phyloP scores from a whole-genome alignment of 108 stramenopile species.

The Nitzschia inconspicua region DNA sequence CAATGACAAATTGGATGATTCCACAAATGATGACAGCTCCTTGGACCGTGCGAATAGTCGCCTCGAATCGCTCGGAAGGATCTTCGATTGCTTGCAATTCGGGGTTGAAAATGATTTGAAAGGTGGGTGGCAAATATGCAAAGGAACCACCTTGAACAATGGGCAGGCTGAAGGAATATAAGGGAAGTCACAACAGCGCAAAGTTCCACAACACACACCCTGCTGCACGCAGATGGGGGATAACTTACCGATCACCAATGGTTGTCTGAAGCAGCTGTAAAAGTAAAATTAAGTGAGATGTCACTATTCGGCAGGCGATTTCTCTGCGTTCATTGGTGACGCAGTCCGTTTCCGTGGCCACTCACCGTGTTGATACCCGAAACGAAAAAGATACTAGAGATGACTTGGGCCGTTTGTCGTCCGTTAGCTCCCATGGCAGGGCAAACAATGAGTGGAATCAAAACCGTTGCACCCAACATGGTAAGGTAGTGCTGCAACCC shows the following conservation, averaged over 20 bases:
- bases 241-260: constrained; percentile 30
- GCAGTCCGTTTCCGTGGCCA: too few relatives aligned
- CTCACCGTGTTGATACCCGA: constrained; percentile 27
- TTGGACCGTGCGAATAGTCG: constrained; percentile 29
- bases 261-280: constrained; percentile 27
- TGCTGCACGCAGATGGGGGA: too few relatives aligned
- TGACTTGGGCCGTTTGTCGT: constrained; percentile 32
- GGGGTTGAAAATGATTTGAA: constrained; percentile 25
- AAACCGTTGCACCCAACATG: constrained; percentile 26
- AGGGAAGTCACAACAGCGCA: background rate
- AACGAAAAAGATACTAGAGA: constrained; percentile 23
- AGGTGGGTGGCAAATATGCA: constrained; percentile 21
- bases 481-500: constrained; percentile 33
- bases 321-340: too few relatives aligned
- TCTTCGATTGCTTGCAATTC: constrained; percentile 24
- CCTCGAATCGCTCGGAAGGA: constrained; percentile 17
- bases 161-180: constrained; percentile 6
- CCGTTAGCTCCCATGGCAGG: constrained; percentile 32
- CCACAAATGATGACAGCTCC: constrained; percentile 30
- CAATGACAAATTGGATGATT: constrained; percentile 18
- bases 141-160: constrained; percentile 35
- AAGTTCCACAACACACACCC: background rate
- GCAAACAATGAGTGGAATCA: constrained; percentile 21
- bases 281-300: background rate
- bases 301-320: too few relatives aligned